A percentile compares a stretch with the other conserved stretches of the same genome.
Evolutionary conservation across 2,329 filamentous ascomycete genomes (phyloP).

Genomic region (Aureobasidium namibiae): DNA sequence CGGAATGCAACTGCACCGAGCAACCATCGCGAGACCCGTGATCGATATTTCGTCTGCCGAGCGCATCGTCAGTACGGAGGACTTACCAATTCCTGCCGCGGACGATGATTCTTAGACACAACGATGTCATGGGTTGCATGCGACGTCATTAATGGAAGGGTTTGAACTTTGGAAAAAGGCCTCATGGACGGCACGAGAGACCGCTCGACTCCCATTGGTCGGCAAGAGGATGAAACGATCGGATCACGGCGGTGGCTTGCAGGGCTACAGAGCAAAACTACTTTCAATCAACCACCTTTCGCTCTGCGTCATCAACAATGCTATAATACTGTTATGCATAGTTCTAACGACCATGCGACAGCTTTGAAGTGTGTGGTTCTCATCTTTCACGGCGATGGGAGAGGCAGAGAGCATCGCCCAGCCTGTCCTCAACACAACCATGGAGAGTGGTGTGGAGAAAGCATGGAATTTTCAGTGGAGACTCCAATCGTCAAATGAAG

Average conservation of each 20-base stretch:
- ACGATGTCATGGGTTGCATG: not conserved
- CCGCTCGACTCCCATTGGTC: not conserved
- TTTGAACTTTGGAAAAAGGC: not conserved
- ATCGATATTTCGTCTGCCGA: not conserved
- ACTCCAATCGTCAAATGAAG: not conserved
- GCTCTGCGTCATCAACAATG: not conserved
- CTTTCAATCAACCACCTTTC: not conserved
- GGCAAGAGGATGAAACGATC: not conserved
- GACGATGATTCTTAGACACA: not conserved
- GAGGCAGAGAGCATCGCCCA: not conserved
- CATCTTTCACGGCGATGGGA: not conserved
- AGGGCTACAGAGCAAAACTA: not conserved
- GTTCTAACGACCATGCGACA: not conserved
- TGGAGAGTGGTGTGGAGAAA: not conserved
- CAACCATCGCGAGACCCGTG: not conserved
- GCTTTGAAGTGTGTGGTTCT: not conserved
- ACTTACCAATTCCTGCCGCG: not conserved
- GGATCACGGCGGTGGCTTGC: constrained; percentile 8
- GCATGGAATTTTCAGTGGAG: not conserved
- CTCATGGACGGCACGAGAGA: not conserved
- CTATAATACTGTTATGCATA: not conserved
- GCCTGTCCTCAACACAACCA: not conserved
- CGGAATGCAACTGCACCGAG: constrained; percentile 1
- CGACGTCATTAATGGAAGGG: not conserved
- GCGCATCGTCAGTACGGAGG: not conserved